A percentile compares a stretch with the other conserved stretches of the same genome.
Conservation (phyloP, 257 asterid genomes). For the Ocimum tenuiflorum region DNA sequence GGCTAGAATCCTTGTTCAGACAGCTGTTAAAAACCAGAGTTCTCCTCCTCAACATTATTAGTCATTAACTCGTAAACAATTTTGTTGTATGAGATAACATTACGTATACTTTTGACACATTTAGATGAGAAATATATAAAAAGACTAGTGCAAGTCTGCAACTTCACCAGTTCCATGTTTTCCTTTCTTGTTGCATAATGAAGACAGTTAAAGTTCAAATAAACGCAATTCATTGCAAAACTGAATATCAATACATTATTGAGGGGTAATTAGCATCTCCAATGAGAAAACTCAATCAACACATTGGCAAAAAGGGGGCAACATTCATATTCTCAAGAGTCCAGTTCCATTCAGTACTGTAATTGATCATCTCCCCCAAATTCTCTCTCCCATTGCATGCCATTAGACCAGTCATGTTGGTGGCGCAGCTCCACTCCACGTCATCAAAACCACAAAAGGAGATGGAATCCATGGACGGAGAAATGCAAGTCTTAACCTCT, state of each 20-base stretch:
- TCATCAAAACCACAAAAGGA: neutral
- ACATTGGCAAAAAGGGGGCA: neutral
- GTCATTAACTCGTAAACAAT: neutral
- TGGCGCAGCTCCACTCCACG: neutral
- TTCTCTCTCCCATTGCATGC: neutral
- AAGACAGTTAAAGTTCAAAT: too few relatives aligned
- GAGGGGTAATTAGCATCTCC: too few relatives aligned
- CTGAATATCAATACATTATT: too few relatives aligned
- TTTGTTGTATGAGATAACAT: neutral
- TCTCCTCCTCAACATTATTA: slow-evolving; percentile 31
- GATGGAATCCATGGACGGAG: neutral
- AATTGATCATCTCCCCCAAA: neutral
- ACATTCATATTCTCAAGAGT: neutral
- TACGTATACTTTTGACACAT: too few relatives aligned
- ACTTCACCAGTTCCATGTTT: too few relatives aligned
- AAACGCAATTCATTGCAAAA: neutral
- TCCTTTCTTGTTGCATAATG: too few relatives aligned
- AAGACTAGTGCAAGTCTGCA: too few relatives aligned
- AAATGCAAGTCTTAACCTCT: slow-evolving; percentile 6
- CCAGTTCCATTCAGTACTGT: neutral
- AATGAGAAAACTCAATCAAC: neutral
- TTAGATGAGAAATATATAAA: neutral
- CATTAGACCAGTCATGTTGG: neutral
- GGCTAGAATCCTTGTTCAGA: slow-evolving; percentile 29
- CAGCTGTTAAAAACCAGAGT: slow-evolving; percentile 36